A percentile compares a stretch with the other conserved stretches of the same genome.
Evolutionary conservation across 768 basidiomycete genomes (phyloP).

Genomic region (Daedaleopsis nitida): DNA sequence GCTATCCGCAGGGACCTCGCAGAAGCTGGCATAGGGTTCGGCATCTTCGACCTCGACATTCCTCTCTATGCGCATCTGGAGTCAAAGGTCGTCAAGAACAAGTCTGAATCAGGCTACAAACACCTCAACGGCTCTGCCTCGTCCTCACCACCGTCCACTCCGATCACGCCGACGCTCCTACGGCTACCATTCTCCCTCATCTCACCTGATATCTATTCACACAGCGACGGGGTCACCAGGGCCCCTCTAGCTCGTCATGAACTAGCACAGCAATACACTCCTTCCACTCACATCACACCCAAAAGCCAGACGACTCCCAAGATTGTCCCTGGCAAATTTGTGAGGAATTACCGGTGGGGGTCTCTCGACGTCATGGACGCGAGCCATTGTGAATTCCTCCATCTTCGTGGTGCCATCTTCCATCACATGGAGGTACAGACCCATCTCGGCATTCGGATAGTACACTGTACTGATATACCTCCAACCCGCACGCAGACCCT

Average conservation of each 20-base stretch:
- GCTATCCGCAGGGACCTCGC: slow-evolving; percentile 82
- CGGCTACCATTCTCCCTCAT: slow-evolving; percentile 84
- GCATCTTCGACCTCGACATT: slow-evolving; percentile 81
- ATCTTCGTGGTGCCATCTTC: slow-evolving; percentile 77
- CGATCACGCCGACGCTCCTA: slow-evolving; percentile 57
- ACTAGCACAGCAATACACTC: slow-evolving; percentile 73
- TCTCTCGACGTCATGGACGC: slow-evolving; percentile 78
- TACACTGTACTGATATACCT: slow-evolving; percentile 1
- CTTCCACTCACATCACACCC: slow-evolving; percentile 45
- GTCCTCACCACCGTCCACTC: slow-evolving; percentile 69
- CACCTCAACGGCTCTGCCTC: slow-evolving; percentile 55
- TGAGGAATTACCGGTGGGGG: slow-evolving; percentile 83
- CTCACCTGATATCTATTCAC: slow-evolving; percentile 81
- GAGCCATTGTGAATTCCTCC: slow-evolving; percentile 77
- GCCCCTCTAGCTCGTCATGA: slow-evolving; percentile 65
- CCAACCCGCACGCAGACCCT: slow-evolving; percentile 56
- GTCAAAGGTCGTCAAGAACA: slow-evolving; percentile 22
- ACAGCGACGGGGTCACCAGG: slow-evolving; percentile 76
- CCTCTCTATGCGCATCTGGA: slow-evolving; percentile 37
- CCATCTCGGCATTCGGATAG: slow-evolving; percentile 14
- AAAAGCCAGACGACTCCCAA: slow-evolving; percentile 41
- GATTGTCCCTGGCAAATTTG: slow-evolving; percentile 62
- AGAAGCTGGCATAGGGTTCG: slow-evolving; percentile 84
- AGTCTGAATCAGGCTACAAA: slow-evolving; percentile 43
- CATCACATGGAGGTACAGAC: slow-evolving; percentile 83